A percentile compares a stretch with the other conserved stretches of the same genome.
Conservation (phyloP, 495 filamentous ascomycete species). For the Penicillium argentinense region DNA sequence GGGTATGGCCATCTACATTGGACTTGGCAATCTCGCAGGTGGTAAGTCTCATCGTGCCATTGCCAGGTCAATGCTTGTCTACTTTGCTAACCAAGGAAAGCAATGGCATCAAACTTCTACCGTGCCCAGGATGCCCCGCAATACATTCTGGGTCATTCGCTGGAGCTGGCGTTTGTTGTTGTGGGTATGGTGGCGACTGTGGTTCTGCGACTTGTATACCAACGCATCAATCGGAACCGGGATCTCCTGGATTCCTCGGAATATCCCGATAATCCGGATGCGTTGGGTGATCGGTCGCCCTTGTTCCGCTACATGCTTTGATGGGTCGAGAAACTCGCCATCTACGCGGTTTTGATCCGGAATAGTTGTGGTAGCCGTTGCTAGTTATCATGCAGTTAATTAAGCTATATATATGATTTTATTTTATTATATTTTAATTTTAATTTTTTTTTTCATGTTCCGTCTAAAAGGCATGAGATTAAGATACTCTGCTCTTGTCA, state of each 20-base stretch:
- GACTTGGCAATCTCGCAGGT: slow-evolving; percentile 70
- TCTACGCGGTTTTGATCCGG: too few species aligned
- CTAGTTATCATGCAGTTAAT: too few species aligned
- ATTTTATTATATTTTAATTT: too few species aligned
- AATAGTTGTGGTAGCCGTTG: too few species aligned
- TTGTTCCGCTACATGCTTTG: slow-evolving; percentile 62
- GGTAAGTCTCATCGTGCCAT: slow-evolving; percentile 16
- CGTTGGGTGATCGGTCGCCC: slow-evolving; percentile 61
- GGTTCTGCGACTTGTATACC: slow-evolving; percentile 56
- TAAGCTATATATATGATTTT: too few species aligned
- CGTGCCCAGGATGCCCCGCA: slow-evolving; percentile 60
- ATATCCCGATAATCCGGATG: slow-evolving; percentile 54
- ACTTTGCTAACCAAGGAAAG: slow-evolving; percentile 15
- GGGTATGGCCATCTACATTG: slow-evolving; percentile 76
- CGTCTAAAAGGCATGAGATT: too few species aligned
- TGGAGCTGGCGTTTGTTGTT: slow-evolving; percentile 68
- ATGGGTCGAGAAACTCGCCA: too few species aligned
- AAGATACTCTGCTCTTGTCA: too few species aligned
- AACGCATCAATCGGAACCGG: slow-evolving; percentile 58
- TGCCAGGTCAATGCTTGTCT: not conserved
- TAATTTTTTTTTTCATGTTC: too few species aligned
- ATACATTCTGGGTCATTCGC: slow-evolving; percentile 65
- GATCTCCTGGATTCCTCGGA: slow-evolving; percentile 48
- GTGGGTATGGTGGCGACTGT: slow-evolving; percentile 59
- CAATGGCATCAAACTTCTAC: slow-evolving; percentile 80